Evolutionary conservation across 2,329 filamentous ascomycete species (phyloP).

Genomic region (Colletotrichum acutatum): DNA sequence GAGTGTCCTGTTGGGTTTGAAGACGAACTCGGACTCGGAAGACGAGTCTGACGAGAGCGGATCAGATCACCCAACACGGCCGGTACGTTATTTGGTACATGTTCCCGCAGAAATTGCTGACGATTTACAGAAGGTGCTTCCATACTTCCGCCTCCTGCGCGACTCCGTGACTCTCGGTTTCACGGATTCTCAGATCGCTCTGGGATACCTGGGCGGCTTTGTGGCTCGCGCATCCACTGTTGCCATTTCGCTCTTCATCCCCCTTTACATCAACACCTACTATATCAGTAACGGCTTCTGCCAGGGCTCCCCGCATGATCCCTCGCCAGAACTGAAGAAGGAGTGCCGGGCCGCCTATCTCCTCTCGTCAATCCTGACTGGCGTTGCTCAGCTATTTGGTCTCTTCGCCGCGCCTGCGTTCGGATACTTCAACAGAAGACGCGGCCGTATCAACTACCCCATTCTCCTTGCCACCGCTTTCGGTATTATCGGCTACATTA

Average conservation of each 20-base stretch:
- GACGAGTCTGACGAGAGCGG: slow-evolving; percentile 31
- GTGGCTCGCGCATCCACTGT: slow-evolving; percentile 95
- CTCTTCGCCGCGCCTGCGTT: slow-evolving; percentile 88
- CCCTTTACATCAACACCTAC: slow-evolving; percentile 90
- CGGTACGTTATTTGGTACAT: slow-evolving; percentile 40
- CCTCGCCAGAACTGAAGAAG: slow-evolving; percentile 80
- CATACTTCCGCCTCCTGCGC: slow-evolving; percentile 70
- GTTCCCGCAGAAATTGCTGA: neutral
- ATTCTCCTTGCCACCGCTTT: slow-evolving; percentile 77
- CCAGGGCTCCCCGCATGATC: slow-evolving; percentile 70
- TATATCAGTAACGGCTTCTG: slow-evolving; percentile 87
- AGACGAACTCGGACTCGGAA: slow-evolving; percentile 19
- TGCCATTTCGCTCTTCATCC: slow-evolving; percentile 94
- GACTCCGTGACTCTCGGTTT: slow-evolving; percentile 77
- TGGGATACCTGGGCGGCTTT: slow-evolving; percentile 94
- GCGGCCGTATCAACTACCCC: slow-evolving; percentile 75
- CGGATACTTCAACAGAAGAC: slow-evolving; percentile 82
- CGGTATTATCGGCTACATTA: slow-evolving; percentile 81
- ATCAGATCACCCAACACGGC: slow-evolving; percentile 38
- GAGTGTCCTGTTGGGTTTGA: slow-evolving; percentile 63
- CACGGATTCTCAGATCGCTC: slow-evolving; percentile 79
- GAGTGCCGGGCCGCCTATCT: slow-evolving; percentile 90
- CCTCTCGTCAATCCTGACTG: slow-evolving; percentile 86
- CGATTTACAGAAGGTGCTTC: slow-evolving; percentile 52
- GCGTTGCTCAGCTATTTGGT: slow-evolving; percentile 87